Percentiles rank a stretch among this genome's conserved stretches.
Evolutionary conservation across 2,329 filamentous ascomycete genomes (phyloP).

Genomic region (Talaromyces sp.): DNA sequence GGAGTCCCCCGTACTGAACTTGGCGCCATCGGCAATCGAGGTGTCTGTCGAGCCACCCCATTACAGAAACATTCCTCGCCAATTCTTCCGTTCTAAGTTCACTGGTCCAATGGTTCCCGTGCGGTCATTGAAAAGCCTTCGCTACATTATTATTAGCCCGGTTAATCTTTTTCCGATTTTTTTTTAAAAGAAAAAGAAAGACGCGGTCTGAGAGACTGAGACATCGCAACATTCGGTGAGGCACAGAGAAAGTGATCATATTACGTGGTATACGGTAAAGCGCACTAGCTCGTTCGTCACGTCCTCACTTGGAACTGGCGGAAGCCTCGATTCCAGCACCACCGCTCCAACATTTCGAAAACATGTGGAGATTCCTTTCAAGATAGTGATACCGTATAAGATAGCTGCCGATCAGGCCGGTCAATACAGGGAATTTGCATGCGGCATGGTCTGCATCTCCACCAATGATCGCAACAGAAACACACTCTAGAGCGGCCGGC

Average conservation of each 20-base stretch:
- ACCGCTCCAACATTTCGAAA: conserved; percentile 5
- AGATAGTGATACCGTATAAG: conserved; percentile 6
- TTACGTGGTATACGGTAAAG: background rate
- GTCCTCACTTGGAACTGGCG: conserved; percentile 4
- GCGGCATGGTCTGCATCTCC: background rate
- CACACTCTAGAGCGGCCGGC: background rate
- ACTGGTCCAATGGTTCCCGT: background rate
- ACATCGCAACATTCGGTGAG: conserved; percentile 3
- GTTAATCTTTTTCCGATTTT: background rate
- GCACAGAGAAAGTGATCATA: background rate
- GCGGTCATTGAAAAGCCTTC: conserved; percentile 1
- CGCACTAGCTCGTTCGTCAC: background rate
- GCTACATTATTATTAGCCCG: background rate
- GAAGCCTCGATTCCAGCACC: conserved; percentile 3
- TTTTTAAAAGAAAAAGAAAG: background rate
- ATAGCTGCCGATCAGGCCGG: conserved; percentile 4
- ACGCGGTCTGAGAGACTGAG: conserved; percentile 7
- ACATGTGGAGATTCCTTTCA: conserved; percentile 9
- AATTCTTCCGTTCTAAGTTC: background rate
- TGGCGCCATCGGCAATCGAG: conserved; percentile 4
- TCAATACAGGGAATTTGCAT: conserved; percentile 13
- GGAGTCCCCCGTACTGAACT: background rate
- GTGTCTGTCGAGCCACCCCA: background rate
- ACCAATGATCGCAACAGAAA: background rate
- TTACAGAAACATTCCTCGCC: background rate